Base-by-base conservation (phyloP, 176 grass and related monocot genomes). In the Luzula sylvatica region DNA sequence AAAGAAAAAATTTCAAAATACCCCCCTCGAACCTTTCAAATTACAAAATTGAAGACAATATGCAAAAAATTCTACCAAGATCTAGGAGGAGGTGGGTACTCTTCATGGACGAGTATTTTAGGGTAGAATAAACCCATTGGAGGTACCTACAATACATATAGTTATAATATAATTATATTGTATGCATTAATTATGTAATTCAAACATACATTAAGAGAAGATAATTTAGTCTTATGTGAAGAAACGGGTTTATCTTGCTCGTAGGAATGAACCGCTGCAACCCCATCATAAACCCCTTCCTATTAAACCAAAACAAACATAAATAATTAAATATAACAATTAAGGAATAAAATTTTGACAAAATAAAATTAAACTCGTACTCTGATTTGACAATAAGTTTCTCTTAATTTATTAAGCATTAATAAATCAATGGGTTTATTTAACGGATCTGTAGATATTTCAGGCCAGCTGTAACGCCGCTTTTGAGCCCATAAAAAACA, bases 71-170 rank as follows among this genome's bases (percentile, higher is more conserved):
- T 71, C 88, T 58, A 95, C 90, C 90, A 95, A 70, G 74, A 50
- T 52, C 84, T 79, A 46, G 90, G 80, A 73, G 90, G 80, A 55
- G 81, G 77, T 24, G 77, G 84, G 67, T 67, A 86, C 42, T 95
- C 90, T 67, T 95, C 90, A 51, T 81, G 77, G 65, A 71, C 67
- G 75, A 95, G 78, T 71, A 95, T 68, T 71, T 78, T 66, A 6
- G 90, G 90, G 46, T 86, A 95, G 67, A 95, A 76, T 72, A 95
- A 80, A 7, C 90, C 90, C 90, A 95, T 95, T 55, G 90, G 80
- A 70, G 90, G 83, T 69, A 95, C 90, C 90, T 95, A 66, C 49
- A 54, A 54, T 21, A n/a, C 45, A 50, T 45, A 51, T 51, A 8
- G 5, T 51, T 19, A 8, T 51, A 51, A 22, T 22, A 51, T 8